These are phyloP conservation scores for Ogataea pilisensis DNA, from an alignment of 805 yeast species.

Conservation along the genomic window DNA sequence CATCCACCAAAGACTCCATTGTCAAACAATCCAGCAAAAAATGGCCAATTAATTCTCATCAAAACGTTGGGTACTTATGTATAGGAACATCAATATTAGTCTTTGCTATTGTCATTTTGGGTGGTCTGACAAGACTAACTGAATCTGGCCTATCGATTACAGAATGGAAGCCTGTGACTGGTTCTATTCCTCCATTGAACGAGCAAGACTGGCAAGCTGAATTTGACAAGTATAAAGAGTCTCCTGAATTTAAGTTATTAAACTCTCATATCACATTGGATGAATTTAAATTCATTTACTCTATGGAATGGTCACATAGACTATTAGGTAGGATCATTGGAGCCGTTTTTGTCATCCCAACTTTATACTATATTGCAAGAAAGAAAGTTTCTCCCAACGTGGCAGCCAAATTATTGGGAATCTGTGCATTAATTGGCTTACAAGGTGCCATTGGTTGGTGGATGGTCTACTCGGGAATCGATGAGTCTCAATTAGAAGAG, in stretches of 20 bases:
- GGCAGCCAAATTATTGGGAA: constrained; percentile 62
- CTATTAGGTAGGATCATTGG: constrained; percentile 92
- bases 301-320: constrained; percentile 98
- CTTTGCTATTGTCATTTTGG: constrained; percentile 93
- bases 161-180: constrained; percentile 98
- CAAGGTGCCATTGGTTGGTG: constrained; percentile 99
- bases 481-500: constrained; percentile 68
- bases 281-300: constrained; percentile 90
- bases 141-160: constrained; percentile 96
- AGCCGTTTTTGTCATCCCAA: constrained; percentile 75
- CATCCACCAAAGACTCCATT: constrained; percentile 2
- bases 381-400: constrained; percentile 65
- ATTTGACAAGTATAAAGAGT: constrained; percentile 71
- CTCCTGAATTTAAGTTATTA: constrained; percentile 88
- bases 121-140: constrained; percentile 92
- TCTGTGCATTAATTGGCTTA: constrained; percentile 75
- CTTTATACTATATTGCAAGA: constrained; percentile 69
- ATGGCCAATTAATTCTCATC: constrained; percentile 46
- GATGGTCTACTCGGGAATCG: constrained; percentile 98
- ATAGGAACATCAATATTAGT: constrained; percentile 83
- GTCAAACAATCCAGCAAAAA: constrained; percentile 6
- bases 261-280: constrained; percentile 87
- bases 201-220: constrained; percentile 83
- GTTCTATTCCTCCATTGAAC: constrained; percentile 82
- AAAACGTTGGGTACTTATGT: constrained; percentile 80